These are phyloP conservation scores for Pichia sorboxylosa DNA, from an alignment of 1,139 yeast species.

Conservation along the genomic window DNA sequence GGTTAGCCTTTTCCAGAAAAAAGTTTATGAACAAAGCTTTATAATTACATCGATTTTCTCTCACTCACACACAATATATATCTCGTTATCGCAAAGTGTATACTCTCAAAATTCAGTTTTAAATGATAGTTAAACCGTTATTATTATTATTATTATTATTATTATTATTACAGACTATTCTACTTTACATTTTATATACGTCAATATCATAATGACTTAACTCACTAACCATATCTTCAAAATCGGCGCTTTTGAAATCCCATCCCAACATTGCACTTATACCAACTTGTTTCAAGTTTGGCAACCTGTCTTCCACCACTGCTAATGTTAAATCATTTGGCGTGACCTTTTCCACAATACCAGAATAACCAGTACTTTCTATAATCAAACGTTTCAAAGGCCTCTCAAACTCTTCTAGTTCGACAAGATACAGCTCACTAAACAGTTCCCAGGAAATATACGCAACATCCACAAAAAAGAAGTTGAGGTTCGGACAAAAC, in stretches of 20 bases:
- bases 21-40: slow-evolving; percentile 84
- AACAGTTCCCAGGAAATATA: slow-evolving; percentile 61
- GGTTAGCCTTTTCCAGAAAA: slow-evolving; percentile 94
- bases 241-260: slow-evolving; percentile 67
- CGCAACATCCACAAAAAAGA: slow-evolving; percentile 66
- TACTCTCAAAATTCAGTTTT: too few relatives aligned
- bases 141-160: too few relatives aligned
- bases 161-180: too few relatives aligned
- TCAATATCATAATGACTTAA: slow-evolving; percentile 21
- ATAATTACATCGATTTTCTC: slow-evolving; percentile 14
- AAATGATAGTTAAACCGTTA: too few relatives aligned
- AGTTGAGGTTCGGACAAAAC: slow-evolving; percentile 60
- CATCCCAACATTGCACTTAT: slow-evolving; percentile 78
- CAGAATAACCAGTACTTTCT: slow-evolving; percentile 81
- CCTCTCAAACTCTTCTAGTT: slow-evolving; percentile 28
- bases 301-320: slow-evolving; percentile 64
- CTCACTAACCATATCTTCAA: slow-evolving; percentile 43
- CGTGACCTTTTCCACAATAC: slow-evolving; percentile 70
- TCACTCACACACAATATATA: too few relatives aligned
- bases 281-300: slow-evolving; percentile 48
- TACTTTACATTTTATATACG: slow-evolving; percentile 11
- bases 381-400: slow-evolving; percentile 58
- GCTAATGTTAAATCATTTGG: slow-evolving; percentile 88
- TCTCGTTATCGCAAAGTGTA: too few relatives aligned
- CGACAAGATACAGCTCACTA: slow-evolving; percentile 44